These are phyloP conservation scores for Akanthomyces lecanii DNA, from an alignment of 2,329 filamentous ascomycete genomes.

Conservation along the genomic window DNA sequence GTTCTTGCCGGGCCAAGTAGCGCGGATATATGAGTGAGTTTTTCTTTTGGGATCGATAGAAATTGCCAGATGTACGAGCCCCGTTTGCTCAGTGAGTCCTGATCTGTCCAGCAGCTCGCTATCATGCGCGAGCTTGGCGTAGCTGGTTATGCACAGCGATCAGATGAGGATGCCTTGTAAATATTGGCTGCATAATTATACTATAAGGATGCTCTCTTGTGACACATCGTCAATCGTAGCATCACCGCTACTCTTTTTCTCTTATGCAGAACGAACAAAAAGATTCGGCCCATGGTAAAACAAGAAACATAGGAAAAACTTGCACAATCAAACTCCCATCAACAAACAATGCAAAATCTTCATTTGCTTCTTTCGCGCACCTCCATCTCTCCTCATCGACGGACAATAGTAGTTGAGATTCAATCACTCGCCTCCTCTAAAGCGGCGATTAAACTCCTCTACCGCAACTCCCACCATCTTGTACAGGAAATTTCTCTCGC, in stretches of 20 bases:
- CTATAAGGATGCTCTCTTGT: not conserved
- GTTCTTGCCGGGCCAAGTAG: not conserved
- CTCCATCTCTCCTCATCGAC: not conserved
- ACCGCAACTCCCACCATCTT: conserved; percentile 62
- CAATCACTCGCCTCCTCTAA: conserved; percentile 37
- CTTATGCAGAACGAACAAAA: not conserved
- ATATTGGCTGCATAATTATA: not conserved
- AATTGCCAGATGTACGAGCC: no score
- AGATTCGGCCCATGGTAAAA: not conserved
- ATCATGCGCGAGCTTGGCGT: not conserved
- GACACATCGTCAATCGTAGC: not conserved
- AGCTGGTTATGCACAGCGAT: not conserved
- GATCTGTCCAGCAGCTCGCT: not conserved
- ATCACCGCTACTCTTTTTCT: not conserved
- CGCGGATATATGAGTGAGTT: no score
- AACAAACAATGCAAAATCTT: not conserved
- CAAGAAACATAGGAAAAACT: not conserved
- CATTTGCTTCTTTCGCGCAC: not conserved
- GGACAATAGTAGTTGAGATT: not conserved
- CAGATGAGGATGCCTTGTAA: not conserved
- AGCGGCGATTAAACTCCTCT: conserved; percentile 63
- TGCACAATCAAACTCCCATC: not conserved
- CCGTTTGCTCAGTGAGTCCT: not conserved
- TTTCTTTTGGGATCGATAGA: no score
- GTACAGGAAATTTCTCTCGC: conserved; percentile 59